These are phyloP conservation scores for Spathaspora jeffriesii DNA, from an alignment of 1,139 yeast genomes.

Conservation along the genomic window DNA sequence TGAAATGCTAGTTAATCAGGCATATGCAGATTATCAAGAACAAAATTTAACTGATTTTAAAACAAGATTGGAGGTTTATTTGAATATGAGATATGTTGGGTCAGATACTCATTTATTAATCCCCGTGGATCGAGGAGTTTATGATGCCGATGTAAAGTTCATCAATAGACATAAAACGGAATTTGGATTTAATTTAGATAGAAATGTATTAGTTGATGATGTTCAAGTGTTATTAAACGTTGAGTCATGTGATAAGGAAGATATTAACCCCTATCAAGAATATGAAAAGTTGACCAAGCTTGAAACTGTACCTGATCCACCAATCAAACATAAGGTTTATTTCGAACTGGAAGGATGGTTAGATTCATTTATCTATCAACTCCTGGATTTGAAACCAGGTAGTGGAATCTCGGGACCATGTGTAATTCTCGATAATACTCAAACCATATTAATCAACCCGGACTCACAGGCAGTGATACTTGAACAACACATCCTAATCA, in stretches of 20 bases:
- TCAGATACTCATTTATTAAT: constrained; percentile 87
- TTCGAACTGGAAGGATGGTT: constrained; percentile 45
- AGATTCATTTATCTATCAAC: constrained; percentile 51
- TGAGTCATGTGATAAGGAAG: constrained; percentile 29
- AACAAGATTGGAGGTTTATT: constrained; percentile 54
- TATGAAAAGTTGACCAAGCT: constrained; percentile 13
- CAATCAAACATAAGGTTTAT: constrained; percentile 20
- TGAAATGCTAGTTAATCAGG: constrained; percentile 23
- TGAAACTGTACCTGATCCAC: constrained; percentile 7
- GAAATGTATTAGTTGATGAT: constrained; percentile 74
- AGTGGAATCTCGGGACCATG: constrained; percentile 71
- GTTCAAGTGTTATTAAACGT: constrained; percentile 56
- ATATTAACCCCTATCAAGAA: constrained; percentile 37
- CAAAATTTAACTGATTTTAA: constrained; percentile 28
- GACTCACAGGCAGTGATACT: constrained; percentile 63
- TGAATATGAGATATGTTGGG: constrained; percentile 83
- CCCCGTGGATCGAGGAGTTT: constrained; percentile 19
- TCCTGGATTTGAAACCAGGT: constrained; percentile 56
- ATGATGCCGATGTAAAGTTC: constrained; percentile 26
- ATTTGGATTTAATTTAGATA: constrained; percentile 42
- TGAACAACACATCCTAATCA: constrained; percentile 48
- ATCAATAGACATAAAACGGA: constrained; percentile 34
- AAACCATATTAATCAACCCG: constrained; percentile 82
- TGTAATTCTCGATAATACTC: constrained; percentile 81
- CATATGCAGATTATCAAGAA: constrained; percentile 29